Evolutionary conservation across 768 basidiomycete species (phyloP).

Genomic region (Dentipellis fragilis): DNA sequence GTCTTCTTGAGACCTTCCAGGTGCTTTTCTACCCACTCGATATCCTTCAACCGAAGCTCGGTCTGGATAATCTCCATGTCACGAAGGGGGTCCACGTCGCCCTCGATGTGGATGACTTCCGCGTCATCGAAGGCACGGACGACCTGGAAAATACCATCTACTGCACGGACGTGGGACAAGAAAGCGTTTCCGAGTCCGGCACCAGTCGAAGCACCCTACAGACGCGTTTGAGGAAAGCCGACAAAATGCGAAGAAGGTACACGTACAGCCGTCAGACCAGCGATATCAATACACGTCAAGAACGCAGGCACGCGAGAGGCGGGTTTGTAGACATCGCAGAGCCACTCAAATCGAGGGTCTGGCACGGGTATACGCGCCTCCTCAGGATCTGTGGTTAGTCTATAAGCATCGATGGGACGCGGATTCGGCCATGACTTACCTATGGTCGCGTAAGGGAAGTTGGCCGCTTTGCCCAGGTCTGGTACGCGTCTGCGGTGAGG

Average conservation of each 20-base stretch:
- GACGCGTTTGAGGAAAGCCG: background rate
- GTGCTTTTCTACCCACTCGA: slow-evolving; percentile 95
- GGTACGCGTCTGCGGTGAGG: background rate
- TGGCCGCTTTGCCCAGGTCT: slow-evolving; percentile 92
- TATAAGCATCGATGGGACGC: background rate
- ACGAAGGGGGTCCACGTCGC: slow-evolving; percentile 89
- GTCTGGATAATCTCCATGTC: slow-evolving; percentile 98
- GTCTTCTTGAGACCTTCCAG: slow-evolving; percentile 70
- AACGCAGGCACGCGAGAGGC: slow-evolving; percentile 81
- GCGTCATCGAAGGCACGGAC: slow-evolving; percentile 97
- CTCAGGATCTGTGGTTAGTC: slow-evolving; percentile 14
- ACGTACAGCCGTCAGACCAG: slow-evolving; percentile 86
- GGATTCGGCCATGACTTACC: slow-evolving; percentile 50
- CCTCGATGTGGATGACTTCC: slow-evolving; percentile 99
- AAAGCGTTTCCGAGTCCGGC: slow-evolving; percentile 97
- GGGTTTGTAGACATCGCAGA: slow-evolving; percentile 86
- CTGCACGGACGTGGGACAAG: slow-evolving; percentile 93
- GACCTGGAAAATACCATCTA: slow-evolving; percentile 98
- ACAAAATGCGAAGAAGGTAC: background rate
- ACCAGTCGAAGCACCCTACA: slow-evolving; percentile 89
- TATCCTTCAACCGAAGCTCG: slow-evolving; percentile 92
- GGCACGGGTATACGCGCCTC: slow-evolving; percentile 95
- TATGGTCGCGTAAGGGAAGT: slow-evolving; percentile 94
- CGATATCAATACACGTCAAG: slow-evolving; percentile 97
- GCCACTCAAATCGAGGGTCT: slow-evolving; percentile 90